A percentile compares a stretch with the other conserved stretches of the same genome.
Evolutionary conservation across 768 basidiomycete genomes (phyloP).

Genomic region (Phanerodontia chrysosporium): DNA sequence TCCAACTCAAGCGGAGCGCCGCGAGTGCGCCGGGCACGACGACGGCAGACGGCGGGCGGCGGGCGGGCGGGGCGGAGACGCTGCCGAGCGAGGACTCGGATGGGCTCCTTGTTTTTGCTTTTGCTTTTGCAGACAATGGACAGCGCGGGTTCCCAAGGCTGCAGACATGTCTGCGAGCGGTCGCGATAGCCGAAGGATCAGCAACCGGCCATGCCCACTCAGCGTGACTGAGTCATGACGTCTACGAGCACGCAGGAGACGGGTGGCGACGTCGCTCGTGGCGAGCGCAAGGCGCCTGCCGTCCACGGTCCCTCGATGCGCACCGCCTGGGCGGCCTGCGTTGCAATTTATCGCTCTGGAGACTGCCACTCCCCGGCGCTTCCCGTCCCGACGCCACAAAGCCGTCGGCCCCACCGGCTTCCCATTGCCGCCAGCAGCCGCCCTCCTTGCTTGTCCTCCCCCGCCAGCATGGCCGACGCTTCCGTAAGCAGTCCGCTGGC

Average conservation of each 20-base stretch:
- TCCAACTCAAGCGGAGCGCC: background rate
- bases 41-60: too few species aligned
- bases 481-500: conserved; percentile 50
- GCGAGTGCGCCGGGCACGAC: background rate
- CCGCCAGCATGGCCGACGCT: conserved; percentile 37
- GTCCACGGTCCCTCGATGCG: background rate
- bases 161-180: background rate
- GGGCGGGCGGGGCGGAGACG: too few species aligned
- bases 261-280: background rate
- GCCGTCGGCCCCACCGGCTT: conserved; percentile 1
- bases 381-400: conserved; percentile 9
- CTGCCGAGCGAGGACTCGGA: too few species aligned
- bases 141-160: too few species aligned
- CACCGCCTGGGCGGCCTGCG: too few species aligned
- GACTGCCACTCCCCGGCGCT: background rate
- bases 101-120: too few species aligned
- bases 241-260: background rate
- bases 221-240: background rate
- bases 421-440: background rate
- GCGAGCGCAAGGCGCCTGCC: background rate
- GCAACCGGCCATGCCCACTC: background rate
- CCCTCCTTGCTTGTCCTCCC: background rate
- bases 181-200: background rate
- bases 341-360: background rate
- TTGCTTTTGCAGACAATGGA: too few species aligned